Evolutionary conservation across 257 asterid species (phyloP).

Genomic region (Osmanthus fragrans): DNA sequence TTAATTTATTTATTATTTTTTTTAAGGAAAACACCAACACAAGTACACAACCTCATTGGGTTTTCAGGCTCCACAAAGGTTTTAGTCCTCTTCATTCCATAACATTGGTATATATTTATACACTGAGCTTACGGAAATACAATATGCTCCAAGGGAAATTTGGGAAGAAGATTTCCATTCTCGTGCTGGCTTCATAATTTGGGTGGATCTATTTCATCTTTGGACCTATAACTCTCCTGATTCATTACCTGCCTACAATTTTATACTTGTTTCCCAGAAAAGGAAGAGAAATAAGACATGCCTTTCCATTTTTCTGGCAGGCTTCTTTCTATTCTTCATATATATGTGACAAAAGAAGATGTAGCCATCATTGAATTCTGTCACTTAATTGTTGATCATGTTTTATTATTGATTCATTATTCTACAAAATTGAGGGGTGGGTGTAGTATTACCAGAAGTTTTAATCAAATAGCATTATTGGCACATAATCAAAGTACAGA

Average conservation of each 20-base stretch:
- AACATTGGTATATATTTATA: no score
- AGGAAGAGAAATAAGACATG: background rate
- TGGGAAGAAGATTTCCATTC: background rate
- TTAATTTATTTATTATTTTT: no score
- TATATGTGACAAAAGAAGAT: background rate
- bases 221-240: background rate
- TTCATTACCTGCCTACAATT: background rate
- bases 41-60: no score
- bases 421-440: background rate
- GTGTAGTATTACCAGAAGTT: background rate
- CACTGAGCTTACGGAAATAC: no score
- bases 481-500: constrained; percentile 1
- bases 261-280: background rate
- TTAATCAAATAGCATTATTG: constrained; percentile 20
- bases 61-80: no score
- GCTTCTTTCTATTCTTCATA: background rate
- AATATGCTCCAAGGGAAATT: no score
- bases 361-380: background rate
- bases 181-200: background rate
- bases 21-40: no score
- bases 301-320: background rate
- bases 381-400: background rate
- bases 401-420: background rate
- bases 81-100: no score
- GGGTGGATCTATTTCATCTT: background rate